Evolutionary conservation across 192 early-diverging fungal genomes (phyloP), one percentile per base, ranked within the genome.

Genomic region (Umbelopsis ramanniana): DNA sequence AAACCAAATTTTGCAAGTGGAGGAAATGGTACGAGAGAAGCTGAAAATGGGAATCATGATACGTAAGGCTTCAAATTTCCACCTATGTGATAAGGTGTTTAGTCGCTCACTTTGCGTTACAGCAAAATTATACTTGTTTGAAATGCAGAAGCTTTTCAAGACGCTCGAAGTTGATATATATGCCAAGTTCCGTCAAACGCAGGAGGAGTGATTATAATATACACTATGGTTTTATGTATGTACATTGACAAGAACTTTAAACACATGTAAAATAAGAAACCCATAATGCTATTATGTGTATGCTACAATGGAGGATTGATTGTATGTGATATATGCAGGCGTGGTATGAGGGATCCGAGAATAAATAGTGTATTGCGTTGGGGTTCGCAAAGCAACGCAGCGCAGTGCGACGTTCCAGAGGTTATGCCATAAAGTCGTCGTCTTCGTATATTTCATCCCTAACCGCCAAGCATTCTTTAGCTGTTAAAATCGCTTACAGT

Each of bases 61-160:
- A 26, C 69, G 77, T 78, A 74, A 72, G 69, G 66, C 11, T 38
- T 21, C 12, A 50, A 37, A 24, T 67, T 37, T 23, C 22, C n/a
- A 7, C 40, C 3, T 37, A 37, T 15, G 19, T n/a, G 23, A 17
- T 37, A 23, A 11, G n/a, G 24, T 53, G 47, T n/a, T 19, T 22
- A 26, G 17, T 54, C 21, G 14, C 35, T 63, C 22, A 60, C 47
- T 14, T 69, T 68, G 47, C 43, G 7, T 15, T 22, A 46, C 67
- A 79, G 77, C 72, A n/a, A 79, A 79, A 68, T 46, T 79, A 29
- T 72, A 72, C 14, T 38, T 79, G 29, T 79, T 74, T 33, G 77
- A 79, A 50, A 73, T 79, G 66, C 77, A 79, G 40, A 79, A 74
- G n/a, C 57, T 79, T 2, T 71, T 74, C 24, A 66, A 69, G 12